Evolutionary conservation across 371 early-diverging fungal genomes (phyloP), one percentile per base, ranked within the genome.

Genomic region (Smittium mucronatum): DNA sequence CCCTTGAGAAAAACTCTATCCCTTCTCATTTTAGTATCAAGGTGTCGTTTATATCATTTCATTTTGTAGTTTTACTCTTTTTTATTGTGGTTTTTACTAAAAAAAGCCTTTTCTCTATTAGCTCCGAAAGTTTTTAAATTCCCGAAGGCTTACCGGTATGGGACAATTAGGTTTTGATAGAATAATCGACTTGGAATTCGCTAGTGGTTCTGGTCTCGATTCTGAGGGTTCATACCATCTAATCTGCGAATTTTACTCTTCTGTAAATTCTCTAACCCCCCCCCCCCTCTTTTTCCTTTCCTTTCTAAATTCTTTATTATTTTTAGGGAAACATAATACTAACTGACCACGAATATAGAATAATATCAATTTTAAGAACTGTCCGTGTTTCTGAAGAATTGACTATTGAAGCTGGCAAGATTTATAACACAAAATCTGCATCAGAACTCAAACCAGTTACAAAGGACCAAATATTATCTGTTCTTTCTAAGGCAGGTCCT

Each of bases 181-280:
- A 58, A 89, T 94, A 69, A 85, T 96, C 29, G 92, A 95, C 80
- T 87, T 97, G 80, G 87, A 90, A 70, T 98, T 98, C 85, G 89
- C 80, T n/a, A 74, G 72, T 34, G 73, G 68, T 0, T 78, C 70
- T 11, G 89, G 88, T 25, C 80, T 83, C 2, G 82, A 85, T 34
- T 80, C 79, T 32, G 83, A 84, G 59, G 78, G 82, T 65, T 89
- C 91, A 0, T 93, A 86, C 74, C 95, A 97, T 71, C 78, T 97
- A n/a, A 87, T 97, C 73, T 85, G 89, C 70, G 98, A 97, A 80
- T 93, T 96, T 70, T 97, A 94, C 75, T 88, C 94, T 63, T 84
- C 89, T 82, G 63, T 61, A 47, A 47, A 47, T 47, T 11, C 47
- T 47, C 21, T 47, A 47, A 11, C 21, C 47, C 5, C 21, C 47